Percentiles rank a stretch among this genome's conserved stretches.
Evolutionary conservation across 345 rosid genomes (phyloP).

Genomic region (Physaria fendleri): DNA sequence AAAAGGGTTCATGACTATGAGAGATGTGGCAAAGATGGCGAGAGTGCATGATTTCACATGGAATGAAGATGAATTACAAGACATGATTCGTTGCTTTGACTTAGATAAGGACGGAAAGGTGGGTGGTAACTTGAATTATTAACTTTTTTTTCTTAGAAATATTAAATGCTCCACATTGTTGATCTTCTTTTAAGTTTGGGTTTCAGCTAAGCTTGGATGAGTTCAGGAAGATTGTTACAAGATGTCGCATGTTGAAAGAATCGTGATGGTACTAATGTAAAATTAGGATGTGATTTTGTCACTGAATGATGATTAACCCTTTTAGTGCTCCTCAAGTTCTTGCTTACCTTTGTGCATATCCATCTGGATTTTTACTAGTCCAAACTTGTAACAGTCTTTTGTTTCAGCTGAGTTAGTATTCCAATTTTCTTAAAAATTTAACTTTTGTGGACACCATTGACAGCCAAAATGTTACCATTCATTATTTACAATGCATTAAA

Average conservation of each 20-base stretch:
- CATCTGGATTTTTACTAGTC: no score
- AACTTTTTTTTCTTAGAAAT: not conserved
- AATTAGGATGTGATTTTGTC: not conserved
- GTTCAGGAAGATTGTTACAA: slow-evolving; percentile 46
- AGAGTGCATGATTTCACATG: slow-evolving; percentile 62
- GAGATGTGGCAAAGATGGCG: slow-evolving; percentile 55
- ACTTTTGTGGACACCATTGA: no score
- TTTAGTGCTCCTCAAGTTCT: no score
- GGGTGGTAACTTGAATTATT: not conserved
- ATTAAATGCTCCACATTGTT: not conserved
- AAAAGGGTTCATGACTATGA: slow-evolving; percentile 42
- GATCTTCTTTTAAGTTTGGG: not conserved
- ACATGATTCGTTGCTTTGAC: slow-evolving; percentile 79
- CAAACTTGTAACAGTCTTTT: no score
- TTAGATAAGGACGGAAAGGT: slow-evolving; percentile 66
- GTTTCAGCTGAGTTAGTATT: no score
- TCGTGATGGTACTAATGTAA: slow-evolving; percentile 4
- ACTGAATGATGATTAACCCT: not conserved
- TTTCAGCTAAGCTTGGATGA: slow-evolving; percentile 69
- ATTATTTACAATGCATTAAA: no score
- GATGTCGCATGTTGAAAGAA: slow-evolving; percentile 54
- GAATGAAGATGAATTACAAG: slow-evolving; percentile 60
- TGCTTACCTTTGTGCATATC: no score
- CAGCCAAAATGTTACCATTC: no score
- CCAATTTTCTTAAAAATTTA: no score